These are phyloP conservation scores for Monosporascus ibericus DNA, from an alignment of 2,329 filamentous ascomycete genomes.

Conservation along the genomic window DNA sequence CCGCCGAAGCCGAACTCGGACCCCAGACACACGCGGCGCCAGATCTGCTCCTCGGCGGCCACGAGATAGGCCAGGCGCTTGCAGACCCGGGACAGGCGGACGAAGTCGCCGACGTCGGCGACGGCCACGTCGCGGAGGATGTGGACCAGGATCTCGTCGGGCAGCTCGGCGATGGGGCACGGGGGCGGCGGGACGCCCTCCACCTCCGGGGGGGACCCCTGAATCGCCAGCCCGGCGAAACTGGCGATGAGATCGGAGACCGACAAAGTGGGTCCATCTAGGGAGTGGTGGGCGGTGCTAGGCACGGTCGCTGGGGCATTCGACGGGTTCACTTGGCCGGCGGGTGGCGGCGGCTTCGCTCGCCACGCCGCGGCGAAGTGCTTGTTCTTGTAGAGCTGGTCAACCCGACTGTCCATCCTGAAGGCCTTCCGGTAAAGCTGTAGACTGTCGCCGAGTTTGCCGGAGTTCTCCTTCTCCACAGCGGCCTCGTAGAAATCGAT, in stretches of 20 bases:
- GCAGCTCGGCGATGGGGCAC: slow-evolving; percentile 73
- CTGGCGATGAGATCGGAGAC: slow-evolving; percentile 66
- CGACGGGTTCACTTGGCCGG: slow-evolving; percentile 18
- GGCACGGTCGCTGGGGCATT: slow-evolving; percentile 46
- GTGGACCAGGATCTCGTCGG: slow-evolving; percentile 78
- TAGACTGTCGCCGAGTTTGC: slow-evolving; percentile 83
- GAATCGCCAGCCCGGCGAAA: slow-evolving; percentile 67
- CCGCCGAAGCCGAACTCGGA: slow-evolving; percentile 68
- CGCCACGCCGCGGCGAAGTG: slow-evolving; percentile 65
- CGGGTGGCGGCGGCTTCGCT: slow-evolving; percentile 36
- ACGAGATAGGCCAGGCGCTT: slow-evolving; percentile 83
- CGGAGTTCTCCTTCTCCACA: slow-evolving; percentile 79
- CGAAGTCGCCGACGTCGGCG: slow-evolving; percentile 70
- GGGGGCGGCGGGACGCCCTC: slow-evolving; percentile 67
- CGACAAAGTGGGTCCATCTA: slow-evolving; percentile 47
- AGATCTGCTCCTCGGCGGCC: slow-evolving; percentile 76
- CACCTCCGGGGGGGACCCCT: slow-evolving; percentile 59
- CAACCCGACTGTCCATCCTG: slow-evolving; percentile 78
- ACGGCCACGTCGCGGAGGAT: slow-evolving; percentile 69
- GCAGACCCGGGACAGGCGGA: slow-evolving; percentile 73
- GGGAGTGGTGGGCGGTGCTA: slow-evolving; percentile 50
- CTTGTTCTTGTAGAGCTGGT: slow-evolving; percentile 84
- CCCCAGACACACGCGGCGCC: slow-evolving; percentile 70
- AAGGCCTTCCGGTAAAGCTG: slow-evolving; percentile 87
- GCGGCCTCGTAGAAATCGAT: slow-evolving; percentile 90